Evolutionary conservation across 1,284 basidiomycete species (phyloP).

Genomic region (Cryptococcus sp.): DNA sequence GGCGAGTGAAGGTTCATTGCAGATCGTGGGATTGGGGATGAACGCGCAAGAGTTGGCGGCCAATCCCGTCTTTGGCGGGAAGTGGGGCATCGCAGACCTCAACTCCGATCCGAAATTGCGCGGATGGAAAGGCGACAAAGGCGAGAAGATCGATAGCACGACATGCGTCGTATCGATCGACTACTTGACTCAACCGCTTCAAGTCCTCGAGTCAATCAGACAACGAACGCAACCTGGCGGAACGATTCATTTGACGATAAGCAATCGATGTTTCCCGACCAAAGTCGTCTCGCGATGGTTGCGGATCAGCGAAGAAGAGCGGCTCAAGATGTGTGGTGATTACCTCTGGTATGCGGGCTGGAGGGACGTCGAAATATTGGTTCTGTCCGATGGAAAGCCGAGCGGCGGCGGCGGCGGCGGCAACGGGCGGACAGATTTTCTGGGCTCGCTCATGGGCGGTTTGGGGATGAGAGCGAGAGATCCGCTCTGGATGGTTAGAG

Average conservation of each 20-base stretch:
- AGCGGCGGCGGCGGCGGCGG: neutral
- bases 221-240: slow-evolving; percentile 19
- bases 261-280: slow-evolving; percentile 41
- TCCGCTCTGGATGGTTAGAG: slow-evolving; percentile 28
- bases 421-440: too few species aligned
- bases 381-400: slow-evolving; percentile 8
- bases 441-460: neutral
- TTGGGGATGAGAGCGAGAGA: slow-evolving; percentile 9
- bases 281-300: slow-evolving; percentile 31
- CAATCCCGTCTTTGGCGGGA: slow-evolving; percentile 25
- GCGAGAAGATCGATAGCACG: slow-evolving; percentile 23
- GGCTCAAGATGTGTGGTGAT: slow-evolving; percentile 26
- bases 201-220: slow-evolving; percentile 27
- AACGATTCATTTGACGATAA: slow-evolving; percentile 33
- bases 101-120: slow-evolving; percentile 28
- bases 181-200: slow-evolving; percentile 36
- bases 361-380: slow-evolving; percentile 17
- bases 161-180: slow-evolving; percentile 45
- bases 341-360: slow-evolving; percentile 23
- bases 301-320: slow-evolving; percentile 13
- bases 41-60: slow-evolving; percentile 31
- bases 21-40: slow-evolving; percentile 41
- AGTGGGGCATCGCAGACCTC: slow-evolving; percentile 33
- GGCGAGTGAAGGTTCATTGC: slow-evolving; percentile 2
- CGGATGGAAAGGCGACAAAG: neutral